A percentile compares a stretch with the other conserved stretches of the same genome.
Evolutionary conservation across 2,329 filamentous ascomycete genomes (phyloP).

Genomic region (Plenodomus biglobosus): DNA sequence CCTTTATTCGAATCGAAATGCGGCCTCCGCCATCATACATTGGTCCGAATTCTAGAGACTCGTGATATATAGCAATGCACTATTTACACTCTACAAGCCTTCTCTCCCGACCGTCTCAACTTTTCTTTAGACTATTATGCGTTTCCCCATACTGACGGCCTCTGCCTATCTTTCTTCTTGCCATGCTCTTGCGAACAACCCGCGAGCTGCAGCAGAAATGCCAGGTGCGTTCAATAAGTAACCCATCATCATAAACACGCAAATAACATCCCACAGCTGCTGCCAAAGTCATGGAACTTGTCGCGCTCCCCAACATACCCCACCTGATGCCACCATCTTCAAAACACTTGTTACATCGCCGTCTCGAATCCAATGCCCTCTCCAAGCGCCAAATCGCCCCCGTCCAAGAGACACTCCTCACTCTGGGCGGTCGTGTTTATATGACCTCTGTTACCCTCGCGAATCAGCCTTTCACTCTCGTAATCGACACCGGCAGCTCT

Average conservation of each 20-base stretch:
- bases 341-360: conserved; percentile 15
- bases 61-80: background rate
- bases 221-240: background rate
- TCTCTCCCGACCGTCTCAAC: background rate
- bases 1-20: background rate
- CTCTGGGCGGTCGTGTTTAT: conserved; percentile 33
- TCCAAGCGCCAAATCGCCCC: conserved; percentile 8
- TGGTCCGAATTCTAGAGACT: background rate
- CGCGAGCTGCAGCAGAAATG: background rate
- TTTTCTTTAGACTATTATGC: background rate
- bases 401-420: conserved; percentile 23
- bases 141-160: background rate
- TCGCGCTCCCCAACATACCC: conserved; percentile 1
- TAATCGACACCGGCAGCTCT: conserved; percentile 31
- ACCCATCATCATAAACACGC: background rate
- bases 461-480: conserved; percentile 18
- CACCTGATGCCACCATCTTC: conserved; percentile 11
- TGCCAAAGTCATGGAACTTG: conserved; percentile 13
- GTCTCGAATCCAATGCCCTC: background rate
- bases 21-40: background rate
- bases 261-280: conserved; percentile 9
- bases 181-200: background rate
- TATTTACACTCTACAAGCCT: background rate
- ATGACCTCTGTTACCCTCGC: conserved; percentile 31
- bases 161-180: background rate